These are phyloP conservation scores for Inonotus hispidus DNA, from an alignment of 1,284 basidiomycete species.

Conservation along the genomic window DNA sequence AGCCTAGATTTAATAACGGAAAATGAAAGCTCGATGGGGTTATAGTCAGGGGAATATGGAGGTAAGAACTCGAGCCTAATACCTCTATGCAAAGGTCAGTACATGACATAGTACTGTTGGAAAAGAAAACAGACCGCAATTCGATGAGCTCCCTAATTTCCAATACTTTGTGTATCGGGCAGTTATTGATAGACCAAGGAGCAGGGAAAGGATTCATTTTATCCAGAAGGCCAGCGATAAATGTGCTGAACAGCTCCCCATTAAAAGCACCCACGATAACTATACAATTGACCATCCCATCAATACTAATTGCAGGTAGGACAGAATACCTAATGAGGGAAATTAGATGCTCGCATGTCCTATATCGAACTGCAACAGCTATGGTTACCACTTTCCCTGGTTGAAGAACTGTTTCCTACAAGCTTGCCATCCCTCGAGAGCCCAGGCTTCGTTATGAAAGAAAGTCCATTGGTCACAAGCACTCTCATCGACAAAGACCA, in stretches of 20 bases:
- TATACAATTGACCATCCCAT: conserved; percentile 24
- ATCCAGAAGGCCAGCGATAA: conserved; percentile 28
- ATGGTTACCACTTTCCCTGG: too few species aligned
- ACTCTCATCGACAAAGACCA: conserved; percentile 34
- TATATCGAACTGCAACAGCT: too few species aligned
- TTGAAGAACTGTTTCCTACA: conserved; percentile 27
- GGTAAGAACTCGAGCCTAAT: conserved; percentile 19
- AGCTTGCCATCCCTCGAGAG: conserved; percentile 25
- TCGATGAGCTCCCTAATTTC: neutral
- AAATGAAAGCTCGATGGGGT: conserved; percentile 21
- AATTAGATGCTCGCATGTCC: neutral
- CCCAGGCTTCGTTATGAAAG: conserved; percentile 28
- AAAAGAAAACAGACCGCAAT: neutral
- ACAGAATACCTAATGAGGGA: conserved; percentile 29
- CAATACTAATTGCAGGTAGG: conserved; percentile 29
- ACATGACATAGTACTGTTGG: neutral
- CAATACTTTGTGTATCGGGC: neutral
- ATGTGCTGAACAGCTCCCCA: conserved; percentile 22
- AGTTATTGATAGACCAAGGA: conserved; percentile 2
- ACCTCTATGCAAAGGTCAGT: conserved; percentile 10
- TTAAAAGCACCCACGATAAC: conserved; percentile 27
- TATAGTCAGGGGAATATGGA: conserved; percentile 22
- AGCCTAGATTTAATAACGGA: conserved; percentile 14
- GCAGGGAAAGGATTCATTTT: conserved; percentile 27
- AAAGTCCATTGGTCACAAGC: conserved; percentile 26